Conservation (phyloP, 2,329 filamentous ascomycete species). For the Metarhizium album region DNA sequence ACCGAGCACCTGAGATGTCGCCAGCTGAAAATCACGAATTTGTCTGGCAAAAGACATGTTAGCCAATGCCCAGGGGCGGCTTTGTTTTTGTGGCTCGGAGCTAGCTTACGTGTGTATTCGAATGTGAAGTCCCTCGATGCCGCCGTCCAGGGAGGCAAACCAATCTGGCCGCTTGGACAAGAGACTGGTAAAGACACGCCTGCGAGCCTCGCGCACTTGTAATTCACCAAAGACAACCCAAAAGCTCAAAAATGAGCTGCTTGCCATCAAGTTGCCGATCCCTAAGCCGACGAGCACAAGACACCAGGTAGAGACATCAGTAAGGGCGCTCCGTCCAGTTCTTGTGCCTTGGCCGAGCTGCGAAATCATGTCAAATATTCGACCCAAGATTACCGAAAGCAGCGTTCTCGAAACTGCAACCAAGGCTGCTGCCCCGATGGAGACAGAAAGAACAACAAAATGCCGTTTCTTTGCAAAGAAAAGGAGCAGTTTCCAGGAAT, state of each 20-base stretch:
- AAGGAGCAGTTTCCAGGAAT: conserved; percentile 46
- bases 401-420: conserved; percentile 54
- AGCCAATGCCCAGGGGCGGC: no score
- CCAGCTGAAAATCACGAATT: conserved; percentile 69
- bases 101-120: conserved; percentile 59
- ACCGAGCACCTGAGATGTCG: conserved; percentile 70
- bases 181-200: conserved; percentile 55
- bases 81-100: not conserved
- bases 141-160: conserved; percentile 67
- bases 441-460: conserved; percentile 39
- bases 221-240: conserved; percentile 77
- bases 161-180: conserved; percentile 67
- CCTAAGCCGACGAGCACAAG: conserved; percentile 55
- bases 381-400: conserved; percentile 61
- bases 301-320: conserved; percentile 47
- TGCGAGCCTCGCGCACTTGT: conserved; percentile 58
- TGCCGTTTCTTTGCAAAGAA: conserved; percentile 58
- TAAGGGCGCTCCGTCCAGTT: conserved; percentile 38
- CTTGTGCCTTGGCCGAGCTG: conserved; percentile 48
- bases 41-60: conserved; percentile 43
- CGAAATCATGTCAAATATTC: conserved; percentile 62
- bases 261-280: conserved; percentile 52
- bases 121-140: conserved; percentile 59
- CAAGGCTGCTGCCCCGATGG: conserved; percentile 43
- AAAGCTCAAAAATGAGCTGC: conserved; percentile 52